Conservation (phyloP, 2,329 filamentous ascomycete species). For the Fusarium xyrophilum region DNA sequence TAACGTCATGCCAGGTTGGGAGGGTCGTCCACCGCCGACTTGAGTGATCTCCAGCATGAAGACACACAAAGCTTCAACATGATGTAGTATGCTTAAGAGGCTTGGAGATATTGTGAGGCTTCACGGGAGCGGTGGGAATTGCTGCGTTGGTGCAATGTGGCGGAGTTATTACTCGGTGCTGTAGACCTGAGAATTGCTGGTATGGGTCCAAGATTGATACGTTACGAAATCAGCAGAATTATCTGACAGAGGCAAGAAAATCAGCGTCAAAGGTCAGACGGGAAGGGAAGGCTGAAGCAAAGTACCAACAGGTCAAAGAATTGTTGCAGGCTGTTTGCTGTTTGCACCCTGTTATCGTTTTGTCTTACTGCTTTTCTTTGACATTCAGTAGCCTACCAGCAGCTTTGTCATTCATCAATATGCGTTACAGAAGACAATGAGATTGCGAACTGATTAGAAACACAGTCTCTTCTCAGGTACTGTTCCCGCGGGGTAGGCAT, state of each 20-base stretch:
- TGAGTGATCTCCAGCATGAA: background rate
- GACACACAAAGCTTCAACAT: background rate
- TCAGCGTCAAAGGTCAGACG: background rate
- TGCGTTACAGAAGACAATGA: background rate
- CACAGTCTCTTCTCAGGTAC: background rate
- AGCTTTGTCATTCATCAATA: background rate
- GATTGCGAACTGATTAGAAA: background rate
- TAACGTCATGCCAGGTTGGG: background rate
- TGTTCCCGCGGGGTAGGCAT: background rate
- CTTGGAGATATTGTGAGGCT: background rate
- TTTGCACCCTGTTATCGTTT: background rate
- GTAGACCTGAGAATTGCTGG: background rate
- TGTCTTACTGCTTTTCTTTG: background rate
- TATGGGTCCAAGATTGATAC: background rate
- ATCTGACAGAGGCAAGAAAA: background rate
- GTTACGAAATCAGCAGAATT: background rate
- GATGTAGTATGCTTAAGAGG: rapidly evolving
- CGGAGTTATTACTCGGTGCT: background rate
- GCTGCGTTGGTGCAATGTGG: background rate
- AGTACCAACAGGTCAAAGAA: background rate
- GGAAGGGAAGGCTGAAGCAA: background rate
- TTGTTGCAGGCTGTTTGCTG: conserved; percentile 9
- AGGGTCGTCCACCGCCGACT: background rate
- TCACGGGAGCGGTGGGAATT: background rate
- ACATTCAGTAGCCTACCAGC: background rate